Evolutionary conservation across 805 yeast species (phyloP).

Genomic region (Yamadazyma phyllophila): DNA sequence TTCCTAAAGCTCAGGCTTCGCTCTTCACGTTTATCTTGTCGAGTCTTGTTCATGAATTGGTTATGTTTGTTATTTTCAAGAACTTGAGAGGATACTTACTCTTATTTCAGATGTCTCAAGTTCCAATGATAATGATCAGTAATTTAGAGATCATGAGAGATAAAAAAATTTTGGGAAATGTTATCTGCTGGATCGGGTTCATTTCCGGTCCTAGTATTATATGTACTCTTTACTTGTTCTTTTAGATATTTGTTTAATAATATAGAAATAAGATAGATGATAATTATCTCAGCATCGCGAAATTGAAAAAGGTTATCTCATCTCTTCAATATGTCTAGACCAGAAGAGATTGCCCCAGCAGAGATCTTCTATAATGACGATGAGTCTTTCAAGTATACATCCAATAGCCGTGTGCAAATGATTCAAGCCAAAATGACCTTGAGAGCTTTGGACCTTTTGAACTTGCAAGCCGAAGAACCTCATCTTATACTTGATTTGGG

Average conservation of each 20-base stretch:
- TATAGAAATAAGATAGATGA: background rate
- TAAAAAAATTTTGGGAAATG: slow-evolving; percentile 66
- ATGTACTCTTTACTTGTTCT: slow-evolving; percentile 79
- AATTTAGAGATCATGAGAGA: slow-evolving; percentile 56
- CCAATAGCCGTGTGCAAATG: slow-evolving; percentile 94
- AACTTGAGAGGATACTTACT: slow-evolving; percentile 79
- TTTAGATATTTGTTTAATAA: slow-evolving; percentile 31
- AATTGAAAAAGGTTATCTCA: background rate
- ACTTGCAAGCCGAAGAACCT: slow-evolving; percentile 57
- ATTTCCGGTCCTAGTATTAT: slow-evolving; percentile 86
- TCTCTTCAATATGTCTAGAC: slow-evolving; percentile 71
- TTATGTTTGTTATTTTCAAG: slow-evolving; percentile 85
- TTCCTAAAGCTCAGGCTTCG: slow-evolving; percentile 69
- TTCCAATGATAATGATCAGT: slow-evolving; percentile 71
- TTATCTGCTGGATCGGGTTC: slow-evolving; percentile 88
- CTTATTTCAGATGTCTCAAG: slow-evolving; percentile 79
- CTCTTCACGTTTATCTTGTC: slow-evolving; percentile 76
- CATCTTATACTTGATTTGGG: slow-evolving; percentile 87
- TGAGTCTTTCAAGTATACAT: slow-evolving; percentile 87
- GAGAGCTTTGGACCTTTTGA: slow-evolving; percentile 83
- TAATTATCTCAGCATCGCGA: slow-evolving; percentile 6
- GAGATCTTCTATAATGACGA: slow-evolving; percentile 90
- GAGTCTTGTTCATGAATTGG: slow-evolving; percentile 82
- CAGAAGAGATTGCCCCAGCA: slow-evolving; percentile 95
- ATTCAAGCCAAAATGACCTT: slow-evolving; percentile 98